A percentile compares a stretch with the other conserved stretches of the same genome.
Conservation (phyloP, 768 basidiomycete species). For the Phaeotremella fagi region DNA sequence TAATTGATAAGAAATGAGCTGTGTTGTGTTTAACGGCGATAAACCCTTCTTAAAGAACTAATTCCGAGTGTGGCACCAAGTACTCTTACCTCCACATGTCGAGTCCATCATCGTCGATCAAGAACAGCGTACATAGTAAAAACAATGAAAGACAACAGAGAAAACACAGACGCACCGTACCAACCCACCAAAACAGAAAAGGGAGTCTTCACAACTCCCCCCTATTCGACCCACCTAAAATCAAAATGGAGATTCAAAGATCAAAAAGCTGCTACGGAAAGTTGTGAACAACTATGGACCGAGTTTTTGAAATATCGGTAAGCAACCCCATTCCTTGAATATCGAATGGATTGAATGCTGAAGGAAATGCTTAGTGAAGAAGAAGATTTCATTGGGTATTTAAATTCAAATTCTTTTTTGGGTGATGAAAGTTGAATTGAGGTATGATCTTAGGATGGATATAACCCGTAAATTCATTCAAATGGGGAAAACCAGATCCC, state of each 20-base stretch:
- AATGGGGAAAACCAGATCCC: slow-evolving; percentile 45
- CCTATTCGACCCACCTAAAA: slow-evolving; percentile 41
- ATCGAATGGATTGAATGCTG: neutral
- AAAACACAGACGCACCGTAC: neutral
- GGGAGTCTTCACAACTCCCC: slow-evolving; percentile 46
- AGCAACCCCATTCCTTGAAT: neutral
- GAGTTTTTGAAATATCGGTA: slow-evolving; percentile 32
- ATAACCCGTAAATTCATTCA: slow-evolving; percentile 45
- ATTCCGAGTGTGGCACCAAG: neutral
- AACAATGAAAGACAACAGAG: too few species aligned
- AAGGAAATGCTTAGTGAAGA: slow-evolving; percentile 1
- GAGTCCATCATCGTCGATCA: neutral
- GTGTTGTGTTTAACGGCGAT: neutral
- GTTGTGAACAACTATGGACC: slow-evolving; percentile 27
- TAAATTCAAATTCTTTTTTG: neutral
- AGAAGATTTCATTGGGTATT: slow-evolving; percentile 31
- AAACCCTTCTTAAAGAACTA: neutral
- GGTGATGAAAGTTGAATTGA: neutral
- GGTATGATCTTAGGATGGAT: slow-evolving; percentile 31
- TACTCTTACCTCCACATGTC: neutral
- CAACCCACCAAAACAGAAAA: slow-evolving; percentile 33
- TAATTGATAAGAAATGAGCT: neutral
- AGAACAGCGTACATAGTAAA: neutral
- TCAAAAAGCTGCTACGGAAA: slow-evolving; percentile 28
- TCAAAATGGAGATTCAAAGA: slow-evolving; percentile 42